Evolutionary conservation across 805 yeast species (phyloP).

Genomic region (Wickerhamiella azyma): DNA sequence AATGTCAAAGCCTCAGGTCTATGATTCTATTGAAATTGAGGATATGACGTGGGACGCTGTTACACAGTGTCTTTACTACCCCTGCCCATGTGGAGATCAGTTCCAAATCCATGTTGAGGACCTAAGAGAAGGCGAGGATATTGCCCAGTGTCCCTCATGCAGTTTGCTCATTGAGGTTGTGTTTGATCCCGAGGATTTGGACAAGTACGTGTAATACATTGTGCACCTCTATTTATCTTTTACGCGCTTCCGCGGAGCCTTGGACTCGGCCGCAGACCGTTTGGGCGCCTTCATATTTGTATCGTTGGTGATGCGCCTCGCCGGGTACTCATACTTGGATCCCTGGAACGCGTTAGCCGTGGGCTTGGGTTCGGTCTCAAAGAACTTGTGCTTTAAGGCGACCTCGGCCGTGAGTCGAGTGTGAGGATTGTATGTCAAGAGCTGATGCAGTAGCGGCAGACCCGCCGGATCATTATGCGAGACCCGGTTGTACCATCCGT

Average conservation of each 20-base stretch:
- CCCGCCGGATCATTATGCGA: slow-evolving; percentile 66
- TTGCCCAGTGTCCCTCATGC: slow-evolving; percentile 95
- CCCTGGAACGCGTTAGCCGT: slow-evolving; percentile 70
- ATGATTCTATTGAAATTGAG: slow-evolving; percentile 94
- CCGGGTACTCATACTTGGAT: slow-evolving; percentile 61
- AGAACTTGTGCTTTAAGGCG: slow-evolving; percentile 67
- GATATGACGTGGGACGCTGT: slow-evolving; percentile 83
- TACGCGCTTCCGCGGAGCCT: slow-evolving; percentile 6
- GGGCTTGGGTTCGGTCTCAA: slow-evolving; percentile 55
- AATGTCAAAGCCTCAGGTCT: slow-evolving; percentile 23
- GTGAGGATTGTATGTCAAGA: slow-evolving; percentile 75
- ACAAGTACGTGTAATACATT: slow-evolving; percentile 10
- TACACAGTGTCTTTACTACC: slow-evolving; percentile 77
- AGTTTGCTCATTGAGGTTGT: slow-evolving; percentile 85
- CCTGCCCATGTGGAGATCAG: slow-evolving; percentile 96
- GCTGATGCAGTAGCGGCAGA: slow-evolving; percentile 43
- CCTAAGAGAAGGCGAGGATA: slow-evolving; percentile 76
- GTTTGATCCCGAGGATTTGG: slow-evolving; percentile 44
- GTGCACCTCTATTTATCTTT: slow-evolving; percentile 1
- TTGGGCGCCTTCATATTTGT: slow-evolving; percentile 13
- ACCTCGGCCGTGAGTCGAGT: slow-evolving; percentile 63
- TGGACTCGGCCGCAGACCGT: not conserved
- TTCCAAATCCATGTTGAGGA: slow-evolving; percentile 81
- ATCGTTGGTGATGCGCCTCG: slow-evolving; percentile 44
- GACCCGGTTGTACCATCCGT: slow-evolving; percentile 73